A percentile compares a stretch with the other conserved stretches of the same genome.
phyloP scores from a whole-genome alignment of 2,329 filamentous ascomycete genomes.

The Macrophomina tecta region DNA sequence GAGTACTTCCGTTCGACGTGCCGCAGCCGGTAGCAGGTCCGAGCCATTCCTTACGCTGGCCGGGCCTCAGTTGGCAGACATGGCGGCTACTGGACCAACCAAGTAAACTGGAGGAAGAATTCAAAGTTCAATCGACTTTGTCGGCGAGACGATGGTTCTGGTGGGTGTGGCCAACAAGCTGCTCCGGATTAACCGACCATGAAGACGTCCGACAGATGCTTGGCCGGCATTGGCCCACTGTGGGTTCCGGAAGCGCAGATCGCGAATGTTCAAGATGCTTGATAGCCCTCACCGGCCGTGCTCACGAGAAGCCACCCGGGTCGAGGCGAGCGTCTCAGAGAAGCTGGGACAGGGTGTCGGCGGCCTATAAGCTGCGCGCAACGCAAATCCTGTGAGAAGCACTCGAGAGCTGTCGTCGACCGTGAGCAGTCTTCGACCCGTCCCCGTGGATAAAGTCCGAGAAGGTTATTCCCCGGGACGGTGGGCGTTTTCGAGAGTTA shows the following conservation, averaged over 20 bases:
- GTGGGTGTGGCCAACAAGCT: too few relatives aligned
- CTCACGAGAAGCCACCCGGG: background rate
- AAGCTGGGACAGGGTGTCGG: background rate
- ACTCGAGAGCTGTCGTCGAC: background rate
- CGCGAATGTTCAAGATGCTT: constrained; percentile 5
- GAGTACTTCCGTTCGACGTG: background rate
- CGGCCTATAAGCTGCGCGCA: background rate
- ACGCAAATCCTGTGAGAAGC: background rate
- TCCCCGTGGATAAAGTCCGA: background rate
- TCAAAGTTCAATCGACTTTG: too few relatives aligned
- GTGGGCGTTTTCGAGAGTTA: background rate
- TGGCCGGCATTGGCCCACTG: constrained; percentile 8
- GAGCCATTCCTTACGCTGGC: background rate
- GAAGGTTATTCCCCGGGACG: background rate
- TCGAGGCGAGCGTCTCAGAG: background rate
- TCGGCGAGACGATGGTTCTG: too few relatives aligned
- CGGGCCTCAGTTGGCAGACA: background rate
- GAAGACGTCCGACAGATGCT: background rate
- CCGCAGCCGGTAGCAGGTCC: background rate
- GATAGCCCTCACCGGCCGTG: background rate
- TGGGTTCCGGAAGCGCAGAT: constrained; percentile 1
- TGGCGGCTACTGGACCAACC: background rate
- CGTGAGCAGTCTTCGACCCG: background rate
- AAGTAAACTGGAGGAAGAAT: too few relatives aligned
- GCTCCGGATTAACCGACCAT: too few relatives aligned